A percentile compares a stretch with the other conserved stretches of the same genome.
phyloP scores from a whole-genome alignment of 345 rosid genomes.

The Eucalyptus guilfoylei region DNA sequence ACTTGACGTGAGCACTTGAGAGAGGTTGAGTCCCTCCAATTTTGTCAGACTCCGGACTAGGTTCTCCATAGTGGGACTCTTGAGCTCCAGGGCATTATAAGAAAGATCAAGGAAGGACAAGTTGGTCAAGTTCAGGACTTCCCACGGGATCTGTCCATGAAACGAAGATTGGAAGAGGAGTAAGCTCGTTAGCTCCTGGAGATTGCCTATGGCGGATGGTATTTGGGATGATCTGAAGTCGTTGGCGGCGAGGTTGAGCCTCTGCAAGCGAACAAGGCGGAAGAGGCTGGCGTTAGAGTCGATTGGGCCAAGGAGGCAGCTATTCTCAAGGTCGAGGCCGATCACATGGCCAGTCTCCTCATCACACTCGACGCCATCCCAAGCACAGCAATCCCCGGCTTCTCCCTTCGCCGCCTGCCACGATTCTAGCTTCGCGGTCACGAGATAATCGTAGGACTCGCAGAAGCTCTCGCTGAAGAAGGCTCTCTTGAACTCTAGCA shows the following conservation, averaged over 20 bases:
- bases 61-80: neutral
- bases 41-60: neutral
- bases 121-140: neutral
- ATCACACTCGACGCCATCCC: neutral
- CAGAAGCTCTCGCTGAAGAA: neutral
- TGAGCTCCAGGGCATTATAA: neutral
- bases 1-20: neutral
- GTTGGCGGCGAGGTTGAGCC: conserved; percentile 1
- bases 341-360: neutral
- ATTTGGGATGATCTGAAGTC: neutral
- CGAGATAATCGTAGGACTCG: neutral
- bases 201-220: neutral
- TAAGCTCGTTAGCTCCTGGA: neutral
- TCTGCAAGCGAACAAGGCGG: neutral
- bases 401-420: neutral
- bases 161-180: neutral
- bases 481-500: neutral
- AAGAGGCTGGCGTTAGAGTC: conserved; percentile 2
- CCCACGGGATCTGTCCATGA: conserved; percentile 1
- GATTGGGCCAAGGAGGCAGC: neutral
- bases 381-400: neutral
- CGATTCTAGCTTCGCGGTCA: neutral
- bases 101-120: conserved; percentile 12
- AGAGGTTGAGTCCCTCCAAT: neutral
- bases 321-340: neutral